phyloP scores from a whole-genome alignment of 345 rosid species.

The Euphorbia lathyris region DNA sequence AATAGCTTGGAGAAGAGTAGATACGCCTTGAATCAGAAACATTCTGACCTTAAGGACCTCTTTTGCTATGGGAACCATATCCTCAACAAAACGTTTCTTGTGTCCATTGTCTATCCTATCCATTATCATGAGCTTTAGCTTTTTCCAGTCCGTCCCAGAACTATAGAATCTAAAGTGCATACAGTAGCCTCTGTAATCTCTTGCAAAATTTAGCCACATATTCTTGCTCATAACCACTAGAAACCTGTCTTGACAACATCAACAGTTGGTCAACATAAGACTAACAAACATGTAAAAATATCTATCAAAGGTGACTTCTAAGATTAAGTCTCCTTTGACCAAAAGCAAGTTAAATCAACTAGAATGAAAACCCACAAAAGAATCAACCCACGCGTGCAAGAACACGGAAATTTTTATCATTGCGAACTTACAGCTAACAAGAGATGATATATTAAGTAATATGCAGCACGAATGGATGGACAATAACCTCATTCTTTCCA shows the following conservation, averaged over 20 bases:
- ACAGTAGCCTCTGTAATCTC: neutral
- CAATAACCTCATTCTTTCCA: too few relatives aligned
- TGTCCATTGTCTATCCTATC: constrained; percentile 63
- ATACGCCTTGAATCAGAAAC: constrained; percentile 50
- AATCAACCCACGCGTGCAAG: too few relatives aligned
- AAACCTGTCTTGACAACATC: neutral
- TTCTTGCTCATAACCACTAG: constrained; percentile 8
- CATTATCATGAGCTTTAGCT: constrained; percentile 68
- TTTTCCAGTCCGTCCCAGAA: constrained; percentile 49
- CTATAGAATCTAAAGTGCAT: constrained; percentile 37
- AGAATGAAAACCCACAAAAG: too few relatives aligned
- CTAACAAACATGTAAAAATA: too few relatives aligned
- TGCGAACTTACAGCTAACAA: too few relatives aligned
- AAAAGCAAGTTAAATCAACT: too few relatives aligned
- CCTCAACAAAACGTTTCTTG: constrained; percentile 53
- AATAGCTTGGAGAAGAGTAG: constrained; percentile 48
- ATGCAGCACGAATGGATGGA: too few relatives aligned
- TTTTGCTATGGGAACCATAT: constrained; percentile 63
- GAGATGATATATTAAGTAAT: too few relatives aligned
- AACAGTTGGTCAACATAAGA: too few relatives aligned
- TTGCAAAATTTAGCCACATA: constrained; percentile 7
- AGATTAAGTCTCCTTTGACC: too few relatives aligned
- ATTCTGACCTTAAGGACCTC: constrained; percentile 57
- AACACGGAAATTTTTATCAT: too few relatives aligned
- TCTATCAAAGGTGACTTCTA: too few relatives aligned